Evolutionary conservation across 345 rosid genomes (phyloP), one percentile per base, ranked within the genome.

Genomic region (Lepidium africanum): DNA sequence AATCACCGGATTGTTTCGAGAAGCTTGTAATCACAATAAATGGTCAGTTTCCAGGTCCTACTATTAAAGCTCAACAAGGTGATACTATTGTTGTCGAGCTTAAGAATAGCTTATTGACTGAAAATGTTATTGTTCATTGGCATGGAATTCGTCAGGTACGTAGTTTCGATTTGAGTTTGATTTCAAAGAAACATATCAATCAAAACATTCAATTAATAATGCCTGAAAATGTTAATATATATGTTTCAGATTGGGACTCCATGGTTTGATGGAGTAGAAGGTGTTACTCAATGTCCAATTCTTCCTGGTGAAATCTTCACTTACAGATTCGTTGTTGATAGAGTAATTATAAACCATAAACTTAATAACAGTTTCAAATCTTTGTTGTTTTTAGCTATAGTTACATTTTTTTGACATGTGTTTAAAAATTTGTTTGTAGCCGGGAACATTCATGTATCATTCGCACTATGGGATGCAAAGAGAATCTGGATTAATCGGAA

Each of bases 381-480:
- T 39, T 48, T 37, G 4, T 48, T 37, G 6, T 16, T 15, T 14
- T 12, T 30, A n/a, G 13, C 0, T 38, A 48, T 46, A 30, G 47
- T 60, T 30, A 60, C 33, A 52, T 7, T 11, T 27, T 4, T 36
- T 3, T 43, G 55, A 10, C 38, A 0, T 56, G 7, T 16, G 3
- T 11, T 32, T 49, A 3, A 1, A 7, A 10, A 10, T 25, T 9
- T 25, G 9, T 5, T 58, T 67, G 73, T 77, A 89, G 97, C 78
- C 96, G 5, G 87, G 87, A 25, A 85, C 94, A 10, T 91, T 86
- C 50, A 43, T 89, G 78, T 87, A 82, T 59, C 97, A 89, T 48
- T 89, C 92, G 1, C 92, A 86, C 70, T 89, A 91, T 17, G 86
- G 90, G 17, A 85, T 91, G 92, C 97, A 91, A 65, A 84, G 85